Percentiles rank a stretch among this genome's conserved stretches.
These are phyloP conservation scores for Dendrobium chrysotoxum DNA, from an alignment of 106 monocot species.

Conservation along the genomic window DNA sequence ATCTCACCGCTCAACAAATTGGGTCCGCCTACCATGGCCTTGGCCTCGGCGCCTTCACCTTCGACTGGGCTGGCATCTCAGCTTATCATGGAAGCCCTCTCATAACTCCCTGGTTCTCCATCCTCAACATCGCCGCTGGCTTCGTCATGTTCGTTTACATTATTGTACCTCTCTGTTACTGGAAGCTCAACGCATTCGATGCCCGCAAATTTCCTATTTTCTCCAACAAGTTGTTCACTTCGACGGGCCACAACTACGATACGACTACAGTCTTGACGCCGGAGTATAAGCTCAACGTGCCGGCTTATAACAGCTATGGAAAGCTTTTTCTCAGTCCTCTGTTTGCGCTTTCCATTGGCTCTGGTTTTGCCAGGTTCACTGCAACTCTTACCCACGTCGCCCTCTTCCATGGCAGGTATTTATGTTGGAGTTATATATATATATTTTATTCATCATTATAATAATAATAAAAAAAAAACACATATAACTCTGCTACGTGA, in stretches of 20 bases:
- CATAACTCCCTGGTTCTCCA: conserved; percentile 58
- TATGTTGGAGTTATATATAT: no score
- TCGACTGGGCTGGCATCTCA: conserved; percentile 72
- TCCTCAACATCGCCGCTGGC: conserved; percentile 45
- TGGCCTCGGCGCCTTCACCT: conserved; percentile 55
- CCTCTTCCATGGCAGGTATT: conserved; percentile 74
- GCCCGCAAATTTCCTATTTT: conserved; percentile 74
- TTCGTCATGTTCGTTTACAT: conserved; percentile 70
- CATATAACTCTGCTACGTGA: no score
- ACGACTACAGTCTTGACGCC: conserved; percentile 47
- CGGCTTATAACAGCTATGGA: conserved; percentile 56
- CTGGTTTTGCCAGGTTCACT: conserved; percentile 68
- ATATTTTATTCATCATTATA: not conserved
- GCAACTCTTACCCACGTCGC: conserved; percentile 67
- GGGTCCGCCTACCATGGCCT: conserved; percentile 64
- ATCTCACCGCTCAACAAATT: conserved; percentile 62
- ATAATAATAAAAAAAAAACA: no score
- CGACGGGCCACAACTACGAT: conserved; percentile 43
- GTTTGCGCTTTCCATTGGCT: conserved; percentile 58
- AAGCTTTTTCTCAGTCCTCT: conserved; percentile 69
- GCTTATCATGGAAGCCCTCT: conserved; percentile 70
- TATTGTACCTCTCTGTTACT: conserved; percentile 53
- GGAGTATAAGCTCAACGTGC: conserved; percentile 54
- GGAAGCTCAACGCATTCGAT: conserved; percentile 59
- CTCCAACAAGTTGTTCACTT: conserved; percentile 67